Base-by-base conservation (phyloP, 805 yeast species). In the Saccharomycopsis sp. region DNA sequence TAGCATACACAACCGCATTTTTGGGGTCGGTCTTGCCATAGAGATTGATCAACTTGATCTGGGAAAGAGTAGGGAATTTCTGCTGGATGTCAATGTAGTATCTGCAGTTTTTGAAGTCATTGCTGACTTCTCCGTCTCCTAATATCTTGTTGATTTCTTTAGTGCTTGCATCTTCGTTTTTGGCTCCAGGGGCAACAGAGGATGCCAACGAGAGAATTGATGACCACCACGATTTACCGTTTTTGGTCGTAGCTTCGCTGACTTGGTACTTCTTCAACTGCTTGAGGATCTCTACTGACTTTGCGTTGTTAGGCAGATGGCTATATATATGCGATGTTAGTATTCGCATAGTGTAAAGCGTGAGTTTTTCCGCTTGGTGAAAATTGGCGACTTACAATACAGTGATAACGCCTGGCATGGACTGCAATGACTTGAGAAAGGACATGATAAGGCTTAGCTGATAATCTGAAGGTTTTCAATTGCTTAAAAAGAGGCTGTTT, bases 371-470 rank as follows among this genome's bases (percentile, higher is more conserved):
- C 47, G 46, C 9, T 14, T 16, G 34, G 9, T 34, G 21, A 52
- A 24, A n/a, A 16, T 5, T 18, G 51, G 12, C 12, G 12, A 69
- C 74, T 57, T 66, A 71, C 73, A 72, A 73, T 34, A 73, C 57
- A 29, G 76, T 73, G 57, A 73, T 69, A 1, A 67, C 69, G 34
- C 75, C 72, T 3, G 74, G 71, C 2, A 67, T 57, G 12, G 60
- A 54, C 60, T 72, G 75, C 7, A 73, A 61, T 1, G 74, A 64
- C 57, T 65, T 72, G 58, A 73, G 65, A 68, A 71, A 67, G 3
- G 76, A 72, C 76, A 73, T 73, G 23, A 18, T 56, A 16, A 12
- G 15, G 4, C 12, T 51, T n/a, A 37, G n/a, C n/a, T 37, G 44
- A 37, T 37, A 12, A 12, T 37, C 44, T 37, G n/a, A 29, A 29